Evolutionary conservation across 208 protist species (phyloP), one percentile per base, ranked within the genome.

Genomic region (Paratrypanosoma confusum): DNA sequence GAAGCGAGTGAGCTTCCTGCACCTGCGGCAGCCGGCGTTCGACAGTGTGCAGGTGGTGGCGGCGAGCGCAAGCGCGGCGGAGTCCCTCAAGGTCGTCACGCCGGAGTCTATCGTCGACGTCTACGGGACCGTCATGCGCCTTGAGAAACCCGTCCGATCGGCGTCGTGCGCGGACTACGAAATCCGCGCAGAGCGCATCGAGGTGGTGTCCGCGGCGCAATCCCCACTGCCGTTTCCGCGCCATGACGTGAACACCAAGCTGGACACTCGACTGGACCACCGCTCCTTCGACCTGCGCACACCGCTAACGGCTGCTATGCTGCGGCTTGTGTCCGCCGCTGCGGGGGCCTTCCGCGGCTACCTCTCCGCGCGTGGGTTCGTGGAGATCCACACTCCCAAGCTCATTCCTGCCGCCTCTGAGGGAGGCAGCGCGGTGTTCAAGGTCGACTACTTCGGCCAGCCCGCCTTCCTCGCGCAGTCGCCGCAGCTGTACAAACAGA

Each of bases 401-500:
- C 65, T 99, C 3, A 95, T 99, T 36, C 56, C 58, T 8, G 67
- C 82, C 2, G 81, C 96, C 2, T 93, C 79, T 32, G 97, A 99
- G 71, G 95, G 96, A 5, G 20, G 10, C 10, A 79, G 86, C 7
- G 88, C 90, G 38, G 86, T 96, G 38, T 95, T 95, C 66, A 91
- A 96, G 70, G 57, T 96, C n/a, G 50, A 76, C 42, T 97, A 96
- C 77, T 96, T 97, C 49, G 71, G 79, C 45, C 29, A 33, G 29
- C 17, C 41, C 1, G 96, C 94, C 0, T 98, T 80, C 62, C 67
- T 99, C 0, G 97, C 97, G 14, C 97, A 99, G 80, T 97, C 91
- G 1, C 97, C 97, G 29, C 97, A 99, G 84, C 81, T 99, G 14
- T 98, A 99, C 79, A 99, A 99, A 72, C 97, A 99, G 70, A 99